Evolutionary conservation across 176 grass and related monocot genomes (phyloP).

Genomic region (Triticum dicoccoides): DNA sequence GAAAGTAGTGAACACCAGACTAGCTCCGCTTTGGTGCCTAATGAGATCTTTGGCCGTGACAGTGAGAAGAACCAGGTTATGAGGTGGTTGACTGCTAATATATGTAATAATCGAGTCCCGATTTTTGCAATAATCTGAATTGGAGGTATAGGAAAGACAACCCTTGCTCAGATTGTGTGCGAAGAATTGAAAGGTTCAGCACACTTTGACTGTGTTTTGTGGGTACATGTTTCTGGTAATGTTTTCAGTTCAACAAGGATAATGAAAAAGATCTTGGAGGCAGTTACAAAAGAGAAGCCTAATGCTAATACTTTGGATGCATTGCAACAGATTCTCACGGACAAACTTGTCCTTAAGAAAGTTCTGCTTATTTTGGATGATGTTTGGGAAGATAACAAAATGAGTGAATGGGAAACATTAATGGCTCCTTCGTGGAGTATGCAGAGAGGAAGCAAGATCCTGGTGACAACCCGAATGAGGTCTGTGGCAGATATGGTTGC

Average conservation of each 20-base stretch:
- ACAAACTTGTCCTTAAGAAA: not conserved
- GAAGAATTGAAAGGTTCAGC: not conserved
- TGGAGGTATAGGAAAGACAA: not conserved
- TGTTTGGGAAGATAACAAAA: conserved; percentile 33
- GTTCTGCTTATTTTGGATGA: conserved; percentile 49
- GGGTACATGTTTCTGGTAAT: conserved; percentile 29
- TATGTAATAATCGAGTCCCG: not conserved
- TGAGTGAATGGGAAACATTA: conserved; percentile 20
- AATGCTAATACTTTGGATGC: conserved; percentile 14
- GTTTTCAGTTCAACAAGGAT: conserved; percentile 3
- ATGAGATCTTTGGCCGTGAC: conserved; percentile 26
- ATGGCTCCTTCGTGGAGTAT: conserved; percentile 21
- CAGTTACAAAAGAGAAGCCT: not conserved
- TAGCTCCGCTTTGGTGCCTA: not conserved
- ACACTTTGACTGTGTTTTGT: conserved; percentile 7
- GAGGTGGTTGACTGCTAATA: not conserved
- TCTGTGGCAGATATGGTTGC: conserved; percentile 16
- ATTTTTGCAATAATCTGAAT: conserved; percentile 18
- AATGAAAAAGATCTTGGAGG: conserved; percentile 35
- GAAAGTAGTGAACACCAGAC: not conserved
- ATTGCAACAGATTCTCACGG: conserved; percentile 2
- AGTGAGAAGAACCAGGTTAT: conserved; percentile 21
- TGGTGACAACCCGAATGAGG: conserved; percentile 37
- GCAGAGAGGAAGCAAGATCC: conserved; percentile 23
- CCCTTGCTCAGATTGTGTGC: conserved; percentile 35